These are phyloP conservation scores for Sonneratia caseolaris DNA, from an alignment of 345 rosid species.

Conservation along the genomic window DNA sequence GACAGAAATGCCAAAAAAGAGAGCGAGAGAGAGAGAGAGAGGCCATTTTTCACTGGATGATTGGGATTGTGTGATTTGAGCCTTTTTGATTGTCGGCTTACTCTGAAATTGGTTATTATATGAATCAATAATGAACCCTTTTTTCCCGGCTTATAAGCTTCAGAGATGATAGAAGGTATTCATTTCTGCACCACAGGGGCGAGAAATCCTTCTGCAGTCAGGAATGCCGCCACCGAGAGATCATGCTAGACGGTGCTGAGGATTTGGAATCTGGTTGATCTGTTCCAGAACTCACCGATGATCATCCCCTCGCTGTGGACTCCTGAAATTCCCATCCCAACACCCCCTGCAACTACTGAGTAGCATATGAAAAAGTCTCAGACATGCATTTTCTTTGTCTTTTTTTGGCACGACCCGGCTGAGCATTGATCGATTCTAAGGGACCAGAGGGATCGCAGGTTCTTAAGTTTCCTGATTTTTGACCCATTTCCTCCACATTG, in stretches of 20 bases:
- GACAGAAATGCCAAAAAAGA: too few relatives aligned
- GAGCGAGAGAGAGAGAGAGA: too few relatives aligned
- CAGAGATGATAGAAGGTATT: background rate
- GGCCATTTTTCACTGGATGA: too few relatives aligned
- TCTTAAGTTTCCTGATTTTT: background rate
- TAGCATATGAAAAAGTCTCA: too few relatives aligned
- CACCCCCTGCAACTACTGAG: too few relatives aligned
- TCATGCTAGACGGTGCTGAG: conserved; percentile 46
- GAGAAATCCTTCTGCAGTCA: conserved; percentile 76
- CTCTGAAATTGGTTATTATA: background rate
- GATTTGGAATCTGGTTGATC: conserved; percentile 5
- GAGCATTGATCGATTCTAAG: background rate
- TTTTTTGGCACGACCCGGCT: background rate
- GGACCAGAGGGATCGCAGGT: background rate
- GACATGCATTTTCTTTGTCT: background rate
- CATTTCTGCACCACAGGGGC: conserved; percentile 39
- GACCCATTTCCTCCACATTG: background rate
- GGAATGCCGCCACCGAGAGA: conserved; percentile 70
- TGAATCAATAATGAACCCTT: background rate
- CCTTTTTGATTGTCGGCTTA: background rate
- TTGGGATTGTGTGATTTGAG: background rate
- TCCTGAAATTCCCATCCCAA: background rate
- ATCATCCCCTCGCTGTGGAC: background rate
- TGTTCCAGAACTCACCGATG: background rate
- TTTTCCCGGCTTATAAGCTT: background rate